A percentile compares a stretch with the other conserved stretches of the same genome.
These are phyloP conservation scores for Malus hybrid DNA, from an alignment of 331 rosid species.

Conservation along the genomic window DNA sequence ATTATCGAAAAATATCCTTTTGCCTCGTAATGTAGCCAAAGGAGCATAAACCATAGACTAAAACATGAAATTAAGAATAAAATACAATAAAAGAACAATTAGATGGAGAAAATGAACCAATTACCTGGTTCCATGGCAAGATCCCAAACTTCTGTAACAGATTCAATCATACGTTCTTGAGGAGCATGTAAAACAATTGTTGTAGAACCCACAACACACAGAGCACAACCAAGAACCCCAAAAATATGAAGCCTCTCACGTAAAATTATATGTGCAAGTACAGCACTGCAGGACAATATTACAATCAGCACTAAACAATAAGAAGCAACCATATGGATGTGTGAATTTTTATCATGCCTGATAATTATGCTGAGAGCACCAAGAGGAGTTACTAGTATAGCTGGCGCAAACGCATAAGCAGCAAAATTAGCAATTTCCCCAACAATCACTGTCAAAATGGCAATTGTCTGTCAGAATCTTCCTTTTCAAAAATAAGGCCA, in stretches of 20 bases:
- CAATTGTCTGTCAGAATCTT: conserved; percentile 28
- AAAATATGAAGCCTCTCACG: conserved; percentile 79
- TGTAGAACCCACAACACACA: conserved; percentile 95
- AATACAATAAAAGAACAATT: not conserved
- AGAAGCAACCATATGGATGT: conserved; percentile 13
- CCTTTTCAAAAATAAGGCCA: conserved; percentile 1
- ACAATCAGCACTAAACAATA: conserved; percentile 33
- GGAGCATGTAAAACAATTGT: conserved; percentile 97
- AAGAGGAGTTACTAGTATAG: conserved; percentile 94
- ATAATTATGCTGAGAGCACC: conserved; percentile 99
- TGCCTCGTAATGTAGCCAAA: not conserved
- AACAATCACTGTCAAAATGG: conserved; percentile 75
- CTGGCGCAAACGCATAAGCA: conserved; percentile 98
- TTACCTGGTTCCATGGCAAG: conserved; percentile 99
- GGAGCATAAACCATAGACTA: not conserved
- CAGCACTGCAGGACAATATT: conserved; percentile 74
- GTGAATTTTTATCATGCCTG: conserved; percentile 54
- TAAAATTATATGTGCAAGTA: conserved; percentile 86
- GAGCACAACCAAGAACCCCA: conserved; percentile 87
- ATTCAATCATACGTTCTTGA: conserved; percentile 80
- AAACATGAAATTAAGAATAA: not conserved
- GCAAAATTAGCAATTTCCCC: conserved; percentile 98
- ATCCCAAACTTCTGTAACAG: conserved; percentile 89
- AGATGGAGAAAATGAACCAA: conserved; percentile 3
- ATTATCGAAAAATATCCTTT: not conserved